Percentiles rank a stretch among this genome's conserved stretches.
These are phyloP conservation scores for Albizia julibrissin DNA, from an alignment of 306 rosid species.

Conservation along the genomic window DNA sequence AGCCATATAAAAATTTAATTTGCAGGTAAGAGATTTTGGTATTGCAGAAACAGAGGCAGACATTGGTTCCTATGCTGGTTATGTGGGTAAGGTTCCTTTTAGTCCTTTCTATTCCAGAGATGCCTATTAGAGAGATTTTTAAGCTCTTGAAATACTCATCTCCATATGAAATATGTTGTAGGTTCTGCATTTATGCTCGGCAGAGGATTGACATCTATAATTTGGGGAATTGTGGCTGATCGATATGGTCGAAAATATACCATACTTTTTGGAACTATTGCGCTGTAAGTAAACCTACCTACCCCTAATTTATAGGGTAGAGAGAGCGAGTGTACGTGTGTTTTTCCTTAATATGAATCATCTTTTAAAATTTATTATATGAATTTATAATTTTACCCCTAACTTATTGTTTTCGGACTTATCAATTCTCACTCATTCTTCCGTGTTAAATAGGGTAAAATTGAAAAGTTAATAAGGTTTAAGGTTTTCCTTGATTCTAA, in stretches of 20 bases:
- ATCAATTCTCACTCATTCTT: too few species aligned
- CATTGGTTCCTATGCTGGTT: constrained; percentile 79
- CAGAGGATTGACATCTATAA: constrained; percentile 67
- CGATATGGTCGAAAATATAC: constrained; percentile 89
- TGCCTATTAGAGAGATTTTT: neutral
- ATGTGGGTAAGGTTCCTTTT: constrained; percentile 57
- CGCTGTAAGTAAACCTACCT: constrained; percentile 49
- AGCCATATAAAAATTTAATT: constrained; percentile 15
- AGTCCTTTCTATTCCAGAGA: neutral
- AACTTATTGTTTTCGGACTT: too few species aligned
- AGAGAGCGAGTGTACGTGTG: too few species aligned
- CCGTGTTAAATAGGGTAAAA: too few species aligned
- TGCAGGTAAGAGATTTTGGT: constrained; percentile 72
- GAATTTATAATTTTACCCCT: too few species aligned
- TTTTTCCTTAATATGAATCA: too few species aligned
- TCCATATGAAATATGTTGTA: constrained; percentile 34
- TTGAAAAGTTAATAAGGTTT: too few species aligned
- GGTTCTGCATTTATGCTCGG: constrained; percentile 87
- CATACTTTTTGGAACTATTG: constrained; percentile 48
- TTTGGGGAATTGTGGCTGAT: constrained; percentile 85
- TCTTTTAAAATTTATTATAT: too few species aligned
- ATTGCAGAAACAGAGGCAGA: constrained; percentile 77
- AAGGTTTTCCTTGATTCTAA: too few species aligned
- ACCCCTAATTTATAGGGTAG: too few species aligned
- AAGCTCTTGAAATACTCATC: neutral